Evolutionary conservation across 2,329 filamentous ascomycete genomes (phyloP), one percentile per base, ranked within the genome.

Genomic region (Talaromyces sp.): DNA sequence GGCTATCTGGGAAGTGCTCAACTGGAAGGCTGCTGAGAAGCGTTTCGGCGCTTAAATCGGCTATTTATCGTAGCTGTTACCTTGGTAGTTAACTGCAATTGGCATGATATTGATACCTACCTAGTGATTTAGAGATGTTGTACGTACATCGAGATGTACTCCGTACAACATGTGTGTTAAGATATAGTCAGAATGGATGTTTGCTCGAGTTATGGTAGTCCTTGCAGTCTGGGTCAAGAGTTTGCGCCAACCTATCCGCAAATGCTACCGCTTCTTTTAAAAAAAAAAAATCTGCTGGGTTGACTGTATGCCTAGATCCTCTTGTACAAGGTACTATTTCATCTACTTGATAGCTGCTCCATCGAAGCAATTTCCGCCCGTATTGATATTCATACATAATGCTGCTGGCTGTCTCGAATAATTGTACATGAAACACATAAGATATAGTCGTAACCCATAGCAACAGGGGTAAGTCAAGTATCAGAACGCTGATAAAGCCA

Each of bases 1-100:
- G 68, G 90, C 90, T 60, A 88, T 96, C 73, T 96, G 92, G 92
- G 89, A 96, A 66, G 91, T 96, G 52, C 80, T 96, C 75, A 96
- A 96, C 85, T 97, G 92, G 92, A 91, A 91, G 84, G 84, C 88
- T 33, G 92, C 91, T 45, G 86, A 89, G 74, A 85, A 87, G 81
- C 84, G 90, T 64, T 91, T 90, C 70, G 48, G 56, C 31, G 56
- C 61, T 36, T 61, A 61, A 57, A 53, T 22, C 5, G n/a, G 9
- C 25, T 28, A 28, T 28, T 28, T 28, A 28, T 7, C n/a, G n/a
- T 28, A 28, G 25, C 25, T n/a, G 25, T 28, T 28, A 7, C n/a
- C n/a, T n/a, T n/a, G 25, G 25, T 39, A 39, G 10, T 39, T 9
- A 39, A 13, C 36, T n/a, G n/a, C n/a, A n/a, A n/a, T n/a, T n/a